Percentiles rank a stretch among this genome's conserved stretches.
phyloP scores from a whole-genome alignment of 73 alveolate genomes.

The Blepharisma stoltei region DNA sequence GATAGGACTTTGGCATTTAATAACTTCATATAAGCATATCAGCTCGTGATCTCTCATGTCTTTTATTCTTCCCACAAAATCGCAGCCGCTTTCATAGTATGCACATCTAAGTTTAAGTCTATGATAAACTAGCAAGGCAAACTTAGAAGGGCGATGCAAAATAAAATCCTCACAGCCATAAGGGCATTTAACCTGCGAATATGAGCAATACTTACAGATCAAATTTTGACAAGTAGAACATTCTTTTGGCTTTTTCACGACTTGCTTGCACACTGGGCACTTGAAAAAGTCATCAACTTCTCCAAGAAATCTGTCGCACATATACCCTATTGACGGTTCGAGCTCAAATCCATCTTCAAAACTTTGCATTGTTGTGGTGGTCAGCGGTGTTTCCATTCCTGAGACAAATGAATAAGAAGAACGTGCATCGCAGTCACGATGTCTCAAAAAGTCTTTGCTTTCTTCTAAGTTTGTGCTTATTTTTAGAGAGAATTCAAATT shows the following conservation, averaged over 20 bases:
- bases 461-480: too few relatives aligned
- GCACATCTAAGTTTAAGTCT: not conserved
- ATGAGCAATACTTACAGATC: not conserved
- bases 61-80: not conserved
- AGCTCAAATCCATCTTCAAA: not conserved
- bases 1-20: not conserved
- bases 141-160: conserved; percentile 2
- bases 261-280: conserved; percentile 12
- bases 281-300: conserved; percentile 1
- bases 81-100: not conserved
- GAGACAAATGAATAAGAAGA: not conserved
- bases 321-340: not conserved
- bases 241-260: conserved; percentile 16
- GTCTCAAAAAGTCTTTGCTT: too few relatives aligned
- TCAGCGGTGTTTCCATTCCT: conserved; percentile 25
- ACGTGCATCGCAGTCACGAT: too few relatives aligned
- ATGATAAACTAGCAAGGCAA: not conserved
- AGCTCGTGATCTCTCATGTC: not conserved
- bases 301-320: not conserved
- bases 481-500: too few relatives aligned
- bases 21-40: not conserved
- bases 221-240: conserved; percentile 5
- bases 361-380: not conserved
- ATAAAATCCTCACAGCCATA: conserved; percentile 5
- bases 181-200: not conserved